Base-by-base conservation (phyloP, 768 basidiomycete species). In the Termitomyces sp. region DNA sequence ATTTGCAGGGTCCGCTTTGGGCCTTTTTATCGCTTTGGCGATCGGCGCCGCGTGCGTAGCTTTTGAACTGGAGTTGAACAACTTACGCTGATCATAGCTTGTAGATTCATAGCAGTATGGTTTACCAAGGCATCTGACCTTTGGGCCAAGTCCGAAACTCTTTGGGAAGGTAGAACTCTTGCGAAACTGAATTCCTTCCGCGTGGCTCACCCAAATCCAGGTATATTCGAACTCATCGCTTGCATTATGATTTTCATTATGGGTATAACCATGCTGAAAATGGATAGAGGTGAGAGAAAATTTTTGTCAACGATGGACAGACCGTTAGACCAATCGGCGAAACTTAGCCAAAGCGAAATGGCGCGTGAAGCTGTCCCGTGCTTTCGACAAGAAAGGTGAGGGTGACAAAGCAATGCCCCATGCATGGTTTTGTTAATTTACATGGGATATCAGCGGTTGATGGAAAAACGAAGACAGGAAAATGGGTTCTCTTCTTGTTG, bases 181-280 rank as follows among this genome's bases (percentile, higher is more conserved):
- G 31, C 44, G 14, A 39, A n/a, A 26, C 16, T 26, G 10, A 49
- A 10, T 43, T 20, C 50, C 5, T 47, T 20, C 51, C 5, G 51
- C 50, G 39, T 26, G 20, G 20, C 42, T 37, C 44, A 42, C 31
- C 22, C 26, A 41, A 39, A 54, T 22, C 39, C 41, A 90, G 88
- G 85, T 27, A 78, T 84, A 59, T 92, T 90, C 66, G 74, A 84
- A 61, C 71, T 91, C 56, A 77, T 92, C 54, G 89, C 89, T 0
- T 69, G 84, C 12, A 56, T 92, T 64, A 84, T 97, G 81, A 94
- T 97, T 66, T 92, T 94, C 70, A 77, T 88, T 67, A 96, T 98
- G 93, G 94, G 92, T 3, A 67, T 98, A 39, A 88, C 89, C 36
- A 95, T 98, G 90, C 84, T 99, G 59, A 94, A 92, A 68, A 87